A percentile compares a stretch with the other conserved stretches of the same genome.
Conservation (phyloP, 192 early-diverging fungal genomes). For the Podila minutissima region DNA sequence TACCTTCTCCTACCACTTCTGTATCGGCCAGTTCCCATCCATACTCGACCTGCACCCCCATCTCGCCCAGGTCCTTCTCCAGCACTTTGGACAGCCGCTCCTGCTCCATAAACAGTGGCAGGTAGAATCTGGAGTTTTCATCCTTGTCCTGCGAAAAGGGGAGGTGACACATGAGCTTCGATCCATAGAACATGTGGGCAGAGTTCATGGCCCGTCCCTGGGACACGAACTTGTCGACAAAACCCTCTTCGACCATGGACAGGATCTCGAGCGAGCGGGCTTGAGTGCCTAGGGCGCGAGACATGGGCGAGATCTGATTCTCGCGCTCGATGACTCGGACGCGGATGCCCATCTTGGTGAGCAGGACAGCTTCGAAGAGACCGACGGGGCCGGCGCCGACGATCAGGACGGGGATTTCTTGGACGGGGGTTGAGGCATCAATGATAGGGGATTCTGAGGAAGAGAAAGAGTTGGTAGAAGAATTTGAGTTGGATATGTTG, state of each 20-base stretch:
- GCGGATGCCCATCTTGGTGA: conserved; percentile 29
- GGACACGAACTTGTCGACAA: too few species aligned
- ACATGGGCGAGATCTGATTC: conserved; percentile 4
- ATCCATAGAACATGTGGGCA: conserved; percentile 1
- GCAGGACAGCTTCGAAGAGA: conserved; percentile 29
- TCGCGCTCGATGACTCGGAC: conserved; percentile 40
- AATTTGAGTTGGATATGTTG: too few species aligned
- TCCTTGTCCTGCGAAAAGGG: background rate
- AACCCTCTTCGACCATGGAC: background rate
- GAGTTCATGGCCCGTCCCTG: too few species aligned
- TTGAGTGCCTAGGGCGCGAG: conserved; percentile 25
- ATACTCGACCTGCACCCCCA: conserved; percentile 18
- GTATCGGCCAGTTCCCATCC: conserved; percentile 48
- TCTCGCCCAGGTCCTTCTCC: conserved; percentile 12
- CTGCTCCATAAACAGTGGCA: conserved; percentile 20
- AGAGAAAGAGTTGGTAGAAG: too few species aligned
- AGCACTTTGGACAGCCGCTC: conserved; percentile 19
- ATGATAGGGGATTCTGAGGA: too few species aligned
- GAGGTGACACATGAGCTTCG: conserved; percentile 10
- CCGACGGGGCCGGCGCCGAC: conserved; percentile 43
- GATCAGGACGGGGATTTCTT: conserved; percentile 42
- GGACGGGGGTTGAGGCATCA: background rate
- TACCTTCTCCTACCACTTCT: conserved; percentile 10
- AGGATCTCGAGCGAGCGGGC: conserved; percentile 43
- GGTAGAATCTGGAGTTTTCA: conserved; percentile 19